Conservation (phyloP, 805 yeast species). For the Candida succiphila region DNA sequence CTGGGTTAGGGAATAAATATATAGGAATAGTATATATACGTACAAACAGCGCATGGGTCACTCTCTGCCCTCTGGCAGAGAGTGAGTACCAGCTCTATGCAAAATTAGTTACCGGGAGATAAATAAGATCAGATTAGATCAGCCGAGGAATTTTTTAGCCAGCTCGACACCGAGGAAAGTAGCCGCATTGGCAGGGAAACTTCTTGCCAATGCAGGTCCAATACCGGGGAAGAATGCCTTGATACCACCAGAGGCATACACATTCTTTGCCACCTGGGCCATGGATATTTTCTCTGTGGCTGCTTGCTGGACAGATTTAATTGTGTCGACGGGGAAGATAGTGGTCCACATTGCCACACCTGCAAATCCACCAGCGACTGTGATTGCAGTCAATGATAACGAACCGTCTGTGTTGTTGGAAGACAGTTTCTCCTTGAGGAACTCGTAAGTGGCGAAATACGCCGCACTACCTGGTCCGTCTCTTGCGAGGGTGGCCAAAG, state of each 20-base stretch:
- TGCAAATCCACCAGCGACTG: constrained; percentile 90
- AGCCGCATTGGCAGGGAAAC: constrained; percentile 99
- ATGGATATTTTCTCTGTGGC: constrained; percentile 46
- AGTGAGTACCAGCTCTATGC: too few species aligned
- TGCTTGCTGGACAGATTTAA: constrained; percentile 75
- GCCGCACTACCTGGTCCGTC: constrained; percentile 97
- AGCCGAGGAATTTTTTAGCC: constrained; percentile 26
- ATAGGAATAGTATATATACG: too few species aligned
- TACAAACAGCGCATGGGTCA: too few species aligned
- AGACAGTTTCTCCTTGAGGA: constrained; percentile 55
- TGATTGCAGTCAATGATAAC: constrained; percentile 65
- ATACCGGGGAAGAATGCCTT: constrained; percentile 96
- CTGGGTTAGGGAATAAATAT: too few species aligned
- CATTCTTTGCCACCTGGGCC: constrained; percentile 52
- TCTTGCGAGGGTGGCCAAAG: constrained; percentile 85
- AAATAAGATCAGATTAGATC: too few species aligned
- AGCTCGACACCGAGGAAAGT: constrained; percentile 93
- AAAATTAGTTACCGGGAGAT: too few species aligned
- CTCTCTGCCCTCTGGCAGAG: too few species aligned
- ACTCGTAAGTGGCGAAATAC: constrained; percentile 91
- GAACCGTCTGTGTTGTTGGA: constrained; percentile 34
- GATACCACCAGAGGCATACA: constrained; percentile 70
- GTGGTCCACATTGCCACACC: constrained; percentile 97
- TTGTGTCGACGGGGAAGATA: constrained; percentile 93
- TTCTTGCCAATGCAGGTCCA: constrained; percentile 88